Base-by-base conservation (phyloP, 257 asterid species). In the Nicotiana attenuata region DNA sequence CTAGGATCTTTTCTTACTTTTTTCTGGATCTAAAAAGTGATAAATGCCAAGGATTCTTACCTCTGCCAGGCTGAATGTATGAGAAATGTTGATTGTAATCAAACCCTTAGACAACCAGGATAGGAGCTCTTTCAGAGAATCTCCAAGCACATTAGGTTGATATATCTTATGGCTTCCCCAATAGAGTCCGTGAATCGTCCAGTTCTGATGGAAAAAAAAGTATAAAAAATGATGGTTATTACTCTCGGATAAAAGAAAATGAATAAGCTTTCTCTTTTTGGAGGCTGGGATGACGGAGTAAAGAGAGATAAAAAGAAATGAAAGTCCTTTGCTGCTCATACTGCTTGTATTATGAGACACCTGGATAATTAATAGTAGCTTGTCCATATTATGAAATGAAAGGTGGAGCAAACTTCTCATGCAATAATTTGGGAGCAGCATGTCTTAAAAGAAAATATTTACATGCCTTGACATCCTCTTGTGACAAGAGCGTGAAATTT, bases 131-230 rank as follows among this genome's bases (percentile, higher is more conserved):
- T 91, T 89, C 6, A 92, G 90, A 45, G 99, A 96, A 86, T 96
- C 97, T 77, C 90, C 89, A 29, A 94, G 93, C 82, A 92, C 92
- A 24, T 5, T 84, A 9, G 97, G 97, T 82, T 82, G 86, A 80
- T 96, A 89, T 47, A 91, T 90, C 82, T 45, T 90, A 81, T 96
- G 86, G 84, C 99, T 96, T 86, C 98, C 97, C 99, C 99, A 96
- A 82, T 91, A 96, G 29, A 96, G 89, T 68, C 99, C 99, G 73
- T 94, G 98, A 87, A 96, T 67, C 1, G 98, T 96, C 98, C 98
- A 96, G 86, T 94, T 94, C 99, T 96, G 90, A 24, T 81, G 69
- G 84, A 16, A 63, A 57, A 77, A 77, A 17, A 31, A 5, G 33
- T 29, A 67, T 68, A 26, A 45, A 53, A 9, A 47, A 1, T 41